phyloP scores from a whole-genome alignment of 1,284 basidiomycete genomes.

The Moesziomyces globuligerus region DNA sequence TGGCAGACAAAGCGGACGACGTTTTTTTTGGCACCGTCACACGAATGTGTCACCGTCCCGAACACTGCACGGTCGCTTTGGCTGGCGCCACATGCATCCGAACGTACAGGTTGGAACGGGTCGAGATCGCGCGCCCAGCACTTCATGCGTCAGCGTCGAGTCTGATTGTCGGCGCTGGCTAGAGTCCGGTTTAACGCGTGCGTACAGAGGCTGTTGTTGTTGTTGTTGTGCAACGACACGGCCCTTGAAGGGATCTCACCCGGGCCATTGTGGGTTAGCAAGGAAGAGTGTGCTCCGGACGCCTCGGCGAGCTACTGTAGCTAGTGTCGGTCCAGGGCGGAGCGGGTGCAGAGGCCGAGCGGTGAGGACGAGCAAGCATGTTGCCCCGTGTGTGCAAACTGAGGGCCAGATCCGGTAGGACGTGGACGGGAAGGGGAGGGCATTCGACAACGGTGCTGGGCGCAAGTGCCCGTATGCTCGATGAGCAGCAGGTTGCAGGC shows the following conservation, averaged over 20 bases:
- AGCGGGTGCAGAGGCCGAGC: background rate
- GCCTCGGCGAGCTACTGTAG: background rate
- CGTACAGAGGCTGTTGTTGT: too few species aligned
- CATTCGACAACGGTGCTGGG: too few species aligned
- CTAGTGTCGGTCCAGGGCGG: background rate
- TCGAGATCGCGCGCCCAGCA: background rate
- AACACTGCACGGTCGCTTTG: background rate
- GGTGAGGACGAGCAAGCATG: background rate
- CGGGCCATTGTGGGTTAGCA: background rate
- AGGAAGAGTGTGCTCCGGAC: background rate
- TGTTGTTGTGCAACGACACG: too few species aligned
- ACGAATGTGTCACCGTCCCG: background rate
- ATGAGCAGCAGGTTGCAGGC: background rate
- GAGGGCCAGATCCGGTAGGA: background rate
- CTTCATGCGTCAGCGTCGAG: too few species aligned
- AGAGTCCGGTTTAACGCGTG: too few species aligned
- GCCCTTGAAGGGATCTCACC: background rate
- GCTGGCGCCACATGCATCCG: background rate
- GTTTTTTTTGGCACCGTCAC: background rate
- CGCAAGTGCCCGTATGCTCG: too few species aligned
- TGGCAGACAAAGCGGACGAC: too few species aligned
- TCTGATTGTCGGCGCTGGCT: too few species aligned
- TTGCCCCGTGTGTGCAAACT: background rate
- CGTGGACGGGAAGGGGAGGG: too few species aligned
- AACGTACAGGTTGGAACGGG: background rate